Conservation (phyloP, 1,284 basidiomycete species). For the Apiotrichum domesticum region DNA sequence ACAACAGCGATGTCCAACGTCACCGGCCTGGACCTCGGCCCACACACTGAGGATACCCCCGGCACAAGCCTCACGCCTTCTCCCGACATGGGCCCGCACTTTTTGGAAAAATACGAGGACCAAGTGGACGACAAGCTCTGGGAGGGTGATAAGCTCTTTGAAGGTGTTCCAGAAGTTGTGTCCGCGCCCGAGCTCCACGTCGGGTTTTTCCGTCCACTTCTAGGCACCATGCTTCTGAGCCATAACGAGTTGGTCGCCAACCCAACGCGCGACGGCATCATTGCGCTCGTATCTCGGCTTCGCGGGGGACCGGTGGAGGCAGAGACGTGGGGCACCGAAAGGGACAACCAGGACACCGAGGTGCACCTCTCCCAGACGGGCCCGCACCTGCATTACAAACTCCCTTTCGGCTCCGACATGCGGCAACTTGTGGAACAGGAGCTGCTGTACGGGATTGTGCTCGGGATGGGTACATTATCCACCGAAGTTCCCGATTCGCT, state of each 20-base stretch:
- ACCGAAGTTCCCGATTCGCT: slow-evolving; percentile 43
- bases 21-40: neutral
- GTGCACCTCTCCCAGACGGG: slow-evolving; percentile 43
- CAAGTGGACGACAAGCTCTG: neutral
- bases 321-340: slow-evolving; percentile 34
- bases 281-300: slow-evolving; percentile 61
- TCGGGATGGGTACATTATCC: slow-evolving; percentile 78
- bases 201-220: slow-evolving; percentile 81
- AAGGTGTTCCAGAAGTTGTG: slow-evolving; percentile 8
- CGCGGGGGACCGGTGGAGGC: slow-evolving; percentile 25
- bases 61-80: slow-evolving; percentile 3
- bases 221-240: slow-evolving; percentile 81
- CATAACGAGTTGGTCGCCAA: slow-evolving; percentile 68
- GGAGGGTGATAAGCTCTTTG: neutral
- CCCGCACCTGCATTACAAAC: slow-evolving; percentile 39
- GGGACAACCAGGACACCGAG: slow-evolving; percentile 23
- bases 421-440: slow-evolving; percentile 67
- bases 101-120: too few relatives aligned
- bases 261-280: slow-evolving; percentile 67
- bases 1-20: slow-evolving; percentile 2
- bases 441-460: slow-evolving; percentile 73
- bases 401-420: slow-evolving; percentile 55
- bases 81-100: neutral
- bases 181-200: slow-evolving; percentile 60
- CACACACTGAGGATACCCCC: slow-evolving; percentile 3